Conservation (phyloP, 2,329 filamentous ascomycete genomes). For the Botryotinia calthae region DNA sequence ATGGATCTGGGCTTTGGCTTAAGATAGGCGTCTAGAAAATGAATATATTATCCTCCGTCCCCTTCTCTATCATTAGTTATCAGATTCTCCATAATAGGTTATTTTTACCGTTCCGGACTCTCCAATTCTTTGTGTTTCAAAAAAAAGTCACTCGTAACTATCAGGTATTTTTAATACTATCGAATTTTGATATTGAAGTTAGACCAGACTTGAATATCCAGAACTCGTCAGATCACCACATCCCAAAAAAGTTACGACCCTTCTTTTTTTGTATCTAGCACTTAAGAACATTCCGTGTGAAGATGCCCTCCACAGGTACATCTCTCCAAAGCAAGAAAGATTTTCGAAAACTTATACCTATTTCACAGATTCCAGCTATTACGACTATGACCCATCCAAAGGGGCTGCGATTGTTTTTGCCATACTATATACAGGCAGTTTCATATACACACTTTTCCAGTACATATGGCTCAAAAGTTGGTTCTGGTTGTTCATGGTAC, state of each 20-base stretch:
- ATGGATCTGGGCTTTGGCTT: background rate
- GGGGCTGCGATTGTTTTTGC: slow-evolving; percentile 20
- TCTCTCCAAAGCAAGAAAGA: background rate
- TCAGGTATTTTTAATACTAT: background rate
- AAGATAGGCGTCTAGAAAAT: background rate
- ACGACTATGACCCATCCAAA: slow-evolving; percentile 18
- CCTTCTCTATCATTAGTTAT: background rate
- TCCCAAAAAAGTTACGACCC: no score
- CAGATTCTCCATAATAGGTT: no score
- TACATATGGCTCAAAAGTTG: slow-evolving; percentile 20
- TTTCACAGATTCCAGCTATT: slow-evolving; percentile 8
- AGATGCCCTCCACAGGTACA: background rate
- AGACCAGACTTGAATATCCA: background rate
- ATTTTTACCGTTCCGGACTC: background rate
- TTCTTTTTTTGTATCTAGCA: background rate
- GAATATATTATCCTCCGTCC: background rate
- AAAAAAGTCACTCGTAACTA: background rate
- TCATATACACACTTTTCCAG: slow-evolving; percentile 7
- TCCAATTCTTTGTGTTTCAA: background rate
- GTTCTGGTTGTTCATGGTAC: slow-evolving; percentile 24
- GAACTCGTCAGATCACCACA: background rate
- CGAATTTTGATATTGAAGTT: background rate
- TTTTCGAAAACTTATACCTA: background rate
- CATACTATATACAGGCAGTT: slow-evolving; percentile 15
- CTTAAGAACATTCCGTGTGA: background rate